phyloP scores from a whole-genome alignment of 2,329 filamentous ascomycete species.

The Pseudogymnoascus sp. region DNA sequence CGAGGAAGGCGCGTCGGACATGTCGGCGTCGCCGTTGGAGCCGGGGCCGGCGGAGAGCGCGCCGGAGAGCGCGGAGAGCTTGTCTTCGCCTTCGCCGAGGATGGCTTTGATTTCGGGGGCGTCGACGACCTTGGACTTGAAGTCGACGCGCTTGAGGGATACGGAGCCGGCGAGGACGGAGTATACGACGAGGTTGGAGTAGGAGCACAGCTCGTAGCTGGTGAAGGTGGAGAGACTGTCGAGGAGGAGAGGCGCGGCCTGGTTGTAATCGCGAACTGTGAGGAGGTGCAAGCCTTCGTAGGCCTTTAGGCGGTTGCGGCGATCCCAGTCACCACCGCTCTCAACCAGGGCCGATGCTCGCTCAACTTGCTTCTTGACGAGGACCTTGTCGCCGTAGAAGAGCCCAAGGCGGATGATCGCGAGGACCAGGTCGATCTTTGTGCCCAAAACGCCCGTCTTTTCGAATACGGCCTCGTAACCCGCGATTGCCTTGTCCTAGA shows the following conservation, averaged over 20 bases:
- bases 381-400: constrained; percentile 88
- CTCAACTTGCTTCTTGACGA: constrained; percentile 91
- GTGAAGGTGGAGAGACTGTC: constrained; percentile 98
- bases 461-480: constrained; percentile 91
- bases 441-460: constrained; percentile 93
- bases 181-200: constrained; percentile 90
- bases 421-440: constrained; percentile 93
- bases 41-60: constrained; percentile 74
- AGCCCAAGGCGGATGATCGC: constrained; percentile 92
- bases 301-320: constrained; percentile 94
- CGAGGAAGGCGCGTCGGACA: constrained; percentile 42
- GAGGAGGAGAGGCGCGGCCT: constrained; percentile 84
- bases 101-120: constrained; percentile 98
- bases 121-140: constrained; percentile 98
- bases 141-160: constrained; percentile 91
- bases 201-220: constrained; percentile 96
- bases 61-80: constrained; percentile 73
- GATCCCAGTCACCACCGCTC: constrained; percentile 95
- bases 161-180: constrained; percentile 91
- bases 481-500: constrained; percentile 83
- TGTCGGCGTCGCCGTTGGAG: constrained; percentile 62
- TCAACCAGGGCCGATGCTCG: constrained; percentile 86
- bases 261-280: constrained; percentile 82
- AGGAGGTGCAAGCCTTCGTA: constrained; percentile 93
- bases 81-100: constrained; percentile 81